Evolutionary conservation across 805 yeast genomes (phyloP).

Genomic region (Candida koratica): DNA sequence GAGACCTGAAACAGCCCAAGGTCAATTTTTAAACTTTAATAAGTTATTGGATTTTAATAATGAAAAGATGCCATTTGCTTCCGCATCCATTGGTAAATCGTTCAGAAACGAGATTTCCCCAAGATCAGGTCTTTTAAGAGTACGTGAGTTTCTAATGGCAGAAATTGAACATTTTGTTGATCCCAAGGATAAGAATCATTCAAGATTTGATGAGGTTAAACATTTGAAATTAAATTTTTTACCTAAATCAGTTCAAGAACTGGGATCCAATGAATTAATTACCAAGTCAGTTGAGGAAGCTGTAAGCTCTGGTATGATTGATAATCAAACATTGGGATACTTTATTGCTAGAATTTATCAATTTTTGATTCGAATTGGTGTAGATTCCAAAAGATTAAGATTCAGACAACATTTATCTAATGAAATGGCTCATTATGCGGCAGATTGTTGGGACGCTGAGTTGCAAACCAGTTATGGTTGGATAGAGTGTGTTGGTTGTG

Average conservation of each 20-base stretch:
- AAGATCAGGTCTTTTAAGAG: conserved; percentile 94
- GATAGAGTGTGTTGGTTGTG: conserved; percentile 99
- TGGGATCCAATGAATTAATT: conserved; percentile 69
- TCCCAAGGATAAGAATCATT: conserved; percentile 81
- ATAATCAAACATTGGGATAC: conserved; percentile 95
- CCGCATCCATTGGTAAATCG: conserved; percentile 97
- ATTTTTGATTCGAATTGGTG: conserved; percentile 86
- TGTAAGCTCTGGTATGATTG: conserved; percentile 81
- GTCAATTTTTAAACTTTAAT: conserved; percentile 94
- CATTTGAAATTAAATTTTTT: conserved; percentile 72
- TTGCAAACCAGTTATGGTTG: conserved; percentile 94
- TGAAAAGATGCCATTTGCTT: conserved; percentile 98
- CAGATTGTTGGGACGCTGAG: conserved; percentile 99
- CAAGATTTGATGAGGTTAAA: conserved; percentile 70
- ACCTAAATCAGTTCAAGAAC: conserved; percentile 83
- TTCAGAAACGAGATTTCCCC: conserved; percentile 99
- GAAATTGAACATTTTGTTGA: conserved; percentile 99
- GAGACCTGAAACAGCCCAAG: conserved; percentile 99
- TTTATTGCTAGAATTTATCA: conserved; percentile 89
- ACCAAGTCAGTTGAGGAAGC: conserved; percentile 84
- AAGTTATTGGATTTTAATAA: conserved; percentile 93
- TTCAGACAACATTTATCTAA: conserved; percentile 98
- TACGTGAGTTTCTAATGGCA: conserved; percentile 98
- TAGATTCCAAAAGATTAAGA: conserved; percentile 75
- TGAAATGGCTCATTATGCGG: conserved; percentile 99